A percentile compares a stretch with the other conserved stretches of the same genome.
Conservation (phyloP, 1,139 yeast genomes). For the Suhomyces chickasaworum region DNA sequence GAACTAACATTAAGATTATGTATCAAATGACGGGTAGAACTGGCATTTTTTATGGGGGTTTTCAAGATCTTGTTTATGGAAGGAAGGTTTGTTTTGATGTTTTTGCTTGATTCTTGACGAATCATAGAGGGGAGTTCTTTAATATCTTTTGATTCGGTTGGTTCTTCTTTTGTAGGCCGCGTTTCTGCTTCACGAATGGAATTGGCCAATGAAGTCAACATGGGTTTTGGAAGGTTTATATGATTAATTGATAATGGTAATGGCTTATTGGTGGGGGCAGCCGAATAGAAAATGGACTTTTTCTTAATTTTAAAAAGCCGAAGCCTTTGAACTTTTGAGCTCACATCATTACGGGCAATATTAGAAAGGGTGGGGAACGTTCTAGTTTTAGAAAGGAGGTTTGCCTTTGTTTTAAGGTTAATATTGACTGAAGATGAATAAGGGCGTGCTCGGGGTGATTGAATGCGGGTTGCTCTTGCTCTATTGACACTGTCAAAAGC, state of each 20-base stretch:
- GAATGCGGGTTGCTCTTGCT: neutral
- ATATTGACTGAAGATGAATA: slow-evolving; percentile 29
- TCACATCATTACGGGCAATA: slow-evolving; percentile 26
- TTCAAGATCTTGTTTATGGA: slow-evolving; percentile 48
- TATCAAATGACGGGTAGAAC: slow-evolving; percentile 27
- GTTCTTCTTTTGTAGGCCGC: neutral
- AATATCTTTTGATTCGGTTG: too few species aligned
- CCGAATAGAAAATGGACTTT: slow-evolving; percentile 29
- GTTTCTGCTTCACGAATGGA: slow-evolving; percentile 7
- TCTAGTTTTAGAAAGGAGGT: slow-evolving; percentile 14
- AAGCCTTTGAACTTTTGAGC: slow-evolving; percentile 23
- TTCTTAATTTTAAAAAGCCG: slow-evolving; percentile 39
- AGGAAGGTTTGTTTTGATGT: slow-evolving; percentile 28
- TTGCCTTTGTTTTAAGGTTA: slow-evolving; percentile 25
- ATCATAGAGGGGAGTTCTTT: slow-evolving; percentile 11
- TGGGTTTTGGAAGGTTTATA: slow-evolving; percentile 15
- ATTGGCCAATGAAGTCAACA: slow-evolving; percentile 14
- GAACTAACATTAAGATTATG: slow-evolving; percentile 10
- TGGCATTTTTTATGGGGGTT: slow-evolving; percentile 45
- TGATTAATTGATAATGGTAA: slow-evolving; percentile 15
- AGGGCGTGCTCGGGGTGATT: slow-evolving; percentile 2
- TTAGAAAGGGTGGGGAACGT: slow-evolving; percentile 25
- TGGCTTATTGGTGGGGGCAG: slow-evolving; percentile 14
- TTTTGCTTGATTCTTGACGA: slow-evolving; percentile 1
- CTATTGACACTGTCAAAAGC: neutral